Conservation (phyloP, 2,329 filamentous ascomycete genomes). For the Pseudopithomyces maydicus region DNA sequence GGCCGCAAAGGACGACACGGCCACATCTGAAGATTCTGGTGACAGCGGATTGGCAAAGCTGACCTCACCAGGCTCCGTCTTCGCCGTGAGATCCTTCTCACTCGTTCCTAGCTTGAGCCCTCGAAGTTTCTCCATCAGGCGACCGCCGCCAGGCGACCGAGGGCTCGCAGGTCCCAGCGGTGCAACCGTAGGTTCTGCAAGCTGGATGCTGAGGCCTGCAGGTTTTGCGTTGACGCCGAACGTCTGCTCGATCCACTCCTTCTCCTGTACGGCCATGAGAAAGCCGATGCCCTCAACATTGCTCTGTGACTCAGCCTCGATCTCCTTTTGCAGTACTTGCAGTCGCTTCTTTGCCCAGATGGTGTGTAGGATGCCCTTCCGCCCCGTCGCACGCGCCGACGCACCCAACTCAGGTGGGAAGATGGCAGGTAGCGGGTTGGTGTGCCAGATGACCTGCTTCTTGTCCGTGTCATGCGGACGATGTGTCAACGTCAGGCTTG, state of each 20-base stretch:
- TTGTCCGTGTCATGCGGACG: conserved; percentile 52
- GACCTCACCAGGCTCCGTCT: conserved; percentile 29
- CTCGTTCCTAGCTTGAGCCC: conserved; percentile 79
- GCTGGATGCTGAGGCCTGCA: conserved; percentile 44
- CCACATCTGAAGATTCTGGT: conserved; percentile 66
- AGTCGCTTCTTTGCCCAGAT: conserved; percentile 88
- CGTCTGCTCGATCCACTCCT: conserved; percentile 81
- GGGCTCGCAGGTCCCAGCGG: conserved; percentile 65
- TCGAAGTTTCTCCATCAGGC: conserved; percentile 78
- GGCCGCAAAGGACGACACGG: conserved; percentile 64
- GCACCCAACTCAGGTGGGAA: conserved; percentile 77
- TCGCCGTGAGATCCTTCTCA: conserved; percentile 65
- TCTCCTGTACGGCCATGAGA: conserved; percentile 82
- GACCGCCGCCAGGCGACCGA: conserved; percentile 66
- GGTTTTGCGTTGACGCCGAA: conserved; percentile 66
- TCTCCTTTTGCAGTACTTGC: conserved; percentile 75
- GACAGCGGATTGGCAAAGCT: conserved; percentile 58
- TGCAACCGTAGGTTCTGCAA: conserved; percentile 42
- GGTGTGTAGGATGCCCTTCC: conserved; percentile 83
- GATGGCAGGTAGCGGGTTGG: conserved; percentile 85
- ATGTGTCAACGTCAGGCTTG: conserved; percentile 69
- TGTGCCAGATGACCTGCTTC: conserved; percentile 57
- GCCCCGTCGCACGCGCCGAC: conserved; percentile 68
- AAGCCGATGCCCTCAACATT: conserved; percentile 84
- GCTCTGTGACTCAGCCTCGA: conserved; percentile 70